These are phyloP conservation scores for Xylariomycetidae sp. DNA, from an alignment of 2,329 filamentous ascomycete genomes.

Conservation along the genomic window DNA sequence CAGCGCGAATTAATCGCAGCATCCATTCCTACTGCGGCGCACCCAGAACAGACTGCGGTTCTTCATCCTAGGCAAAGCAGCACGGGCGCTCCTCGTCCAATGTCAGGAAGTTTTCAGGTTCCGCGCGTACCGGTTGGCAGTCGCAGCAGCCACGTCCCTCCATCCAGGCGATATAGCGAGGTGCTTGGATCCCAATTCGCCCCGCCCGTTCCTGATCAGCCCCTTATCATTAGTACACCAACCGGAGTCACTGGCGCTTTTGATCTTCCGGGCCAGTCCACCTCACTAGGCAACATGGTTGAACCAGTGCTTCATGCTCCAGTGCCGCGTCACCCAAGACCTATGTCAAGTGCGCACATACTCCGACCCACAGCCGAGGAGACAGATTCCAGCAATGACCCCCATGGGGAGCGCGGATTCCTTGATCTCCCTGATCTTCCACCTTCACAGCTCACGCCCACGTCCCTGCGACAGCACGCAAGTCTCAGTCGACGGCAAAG, in stretches of 20 bases:
- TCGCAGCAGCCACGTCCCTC: constrained; percentile 19
- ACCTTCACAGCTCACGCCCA: constrained; percentile 31
- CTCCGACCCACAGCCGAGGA: constrained; percentile 46
- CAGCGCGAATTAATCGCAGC: constrained; percentile 28
- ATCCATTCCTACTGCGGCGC: constrained; percentile 32
- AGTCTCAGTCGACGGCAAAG: constrained; percentile 44
- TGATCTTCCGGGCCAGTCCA: constrained; percentile 35
- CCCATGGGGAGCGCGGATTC: constrained; percentile 4
- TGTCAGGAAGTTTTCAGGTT: constrained; percentile 38
- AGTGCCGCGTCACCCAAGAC: constrained; percentile 44
- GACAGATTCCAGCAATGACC: constrained; percentile 41
- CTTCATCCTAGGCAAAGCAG: constrained; percentile 32
- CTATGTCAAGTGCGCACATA: constrained; percentile 26
- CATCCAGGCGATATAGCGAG: constrained; percentile 17
- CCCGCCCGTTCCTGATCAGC: constrained; percentile 40
- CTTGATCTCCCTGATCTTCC: constrained; percentile 8
- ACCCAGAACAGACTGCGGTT: constrained; percentile 33
- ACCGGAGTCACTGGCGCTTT: constrained; percentile 48
- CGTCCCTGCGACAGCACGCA: constrained; percentile 33
- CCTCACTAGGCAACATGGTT: constrained; percentile 23
- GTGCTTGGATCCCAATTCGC: constrained; percentile 18
- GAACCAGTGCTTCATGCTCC: constrained; percentile 48
- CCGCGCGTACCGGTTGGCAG: constrained; percentile 35
- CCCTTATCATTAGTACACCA: constrained; percentile 56
- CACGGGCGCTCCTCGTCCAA: constrained; percentile 30